Evolutionary conservation across 1,139 yeast species (phyloP), one percentile per base, ranked within the genome.

Genomic region (Yamadazyma jaroonii): DNA sequence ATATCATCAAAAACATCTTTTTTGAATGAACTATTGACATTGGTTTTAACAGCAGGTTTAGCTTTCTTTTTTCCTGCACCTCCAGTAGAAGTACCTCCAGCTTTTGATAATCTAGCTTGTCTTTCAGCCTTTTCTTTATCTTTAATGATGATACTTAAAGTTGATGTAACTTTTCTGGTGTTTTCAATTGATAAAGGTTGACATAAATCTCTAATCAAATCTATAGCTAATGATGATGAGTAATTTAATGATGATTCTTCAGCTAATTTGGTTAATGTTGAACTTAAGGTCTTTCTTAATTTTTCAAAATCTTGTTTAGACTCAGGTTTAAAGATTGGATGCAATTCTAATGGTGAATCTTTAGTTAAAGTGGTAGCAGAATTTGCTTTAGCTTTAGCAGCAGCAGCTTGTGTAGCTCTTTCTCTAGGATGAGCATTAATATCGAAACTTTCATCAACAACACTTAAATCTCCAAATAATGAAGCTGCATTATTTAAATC

Each of bases 1-100:
- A 64, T 49, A 43, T 79, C 79, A 51, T 83, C 95, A 50, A 77
- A 73, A 34, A 72, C 78, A 52, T 81, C 81, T 55, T 85, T 89
- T 66, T 85, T 84, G 75, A 86, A 87, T 59, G 80, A 80, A 5
- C 83, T 80, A 42, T 83, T 32, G 52, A 84, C 77, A 57, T 85
- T 82, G 36, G 90, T 79, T 51, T 86, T 86, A 24, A 74, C 80
- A 24, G 79, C 78, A 23, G 77, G 74, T 72, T 88, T 89, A 46
- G 82, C 90, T 78, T 90, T 89, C 80, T 88, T 86, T 75, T 87
- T 88, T 56, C 96, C 97, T 24, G 95, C 92, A 59, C 97, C 95
- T 56, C 94, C 95, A 32, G 94, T 84, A 29, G 92, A 80, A 34
- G 92, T 84, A 46, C 92, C 92, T 45, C 92, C 92, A 33, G 88